phyloP scores from a whole-genome alignment of 768 basidiomycete species.

The Suillus cothurnatus region DNA sequence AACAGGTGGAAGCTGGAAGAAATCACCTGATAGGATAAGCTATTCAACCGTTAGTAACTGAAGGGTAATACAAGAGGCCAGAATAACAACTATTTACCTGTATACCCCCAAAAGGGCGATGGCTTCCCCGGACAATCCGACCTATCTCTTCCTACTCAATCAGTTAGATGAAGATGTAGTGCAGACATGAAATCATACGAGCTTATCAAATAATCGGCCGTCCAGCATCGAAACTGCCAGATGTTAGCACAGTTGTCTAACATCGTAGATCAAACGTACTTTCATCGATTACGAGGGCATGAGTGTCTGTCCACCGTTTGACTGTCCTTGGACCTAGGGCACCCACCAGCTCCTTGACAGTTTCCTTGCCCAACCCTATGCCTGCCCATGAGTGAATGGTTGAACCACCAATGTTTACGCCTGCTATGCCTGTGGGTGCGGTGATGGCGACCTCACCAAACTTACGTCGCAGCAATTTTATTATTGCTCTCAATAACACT shows the following conservation, averaged over 20 bases:
- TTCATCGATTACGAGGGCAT: constrained; percentile 72
- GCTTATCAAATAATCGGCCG: constrained; percentile 67
- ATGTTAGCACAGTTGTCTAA: neutral
- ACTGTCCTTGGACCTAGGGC: constrained; percentile 33
- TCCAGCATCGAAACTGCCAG: constrained; percentile 77
- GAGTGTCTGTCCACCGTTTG: constrained; percentile 52
- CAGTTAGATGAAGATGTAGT: constrained; percentile 18
- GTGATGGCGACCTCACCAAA: constrained; percentile 53
- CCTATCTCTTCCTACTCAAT: constrained; percentile 40
- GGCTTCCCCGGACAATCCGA: constrained; percentile 41
- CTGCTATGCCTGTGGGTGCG: constrained; percentile 67
- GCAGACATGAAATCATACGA: constrained; percentile 47
- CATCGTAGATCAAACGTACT: constrained; percentile 40
- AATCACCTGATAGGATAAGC: constrained; percentile 77
- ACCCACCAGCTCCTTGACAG: constrained; percentile 40
- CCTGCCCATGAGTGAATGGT: constrained; percentile 73
- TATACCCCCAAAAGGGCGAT: constrained; percentile 65
- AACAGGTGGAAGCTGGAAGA: constrained; percentile 81
- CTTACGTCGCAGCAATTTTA: constrained; percentile 40
- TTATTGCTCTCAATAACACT: constrained; percentile 65
- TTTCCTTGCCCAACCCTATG: constrained; percentile 59
- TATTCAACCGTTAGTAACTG: constrained; percentile 30
- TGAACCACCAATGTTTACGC: constrained; percentile 67
- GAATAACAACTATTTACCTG: constrained; percentile 42
- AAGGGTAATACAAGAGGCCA: neutral